Evolutionary conservation across 345 rosid genomes (phyloP).

Genomic region (Gossypium australe): DNA sequence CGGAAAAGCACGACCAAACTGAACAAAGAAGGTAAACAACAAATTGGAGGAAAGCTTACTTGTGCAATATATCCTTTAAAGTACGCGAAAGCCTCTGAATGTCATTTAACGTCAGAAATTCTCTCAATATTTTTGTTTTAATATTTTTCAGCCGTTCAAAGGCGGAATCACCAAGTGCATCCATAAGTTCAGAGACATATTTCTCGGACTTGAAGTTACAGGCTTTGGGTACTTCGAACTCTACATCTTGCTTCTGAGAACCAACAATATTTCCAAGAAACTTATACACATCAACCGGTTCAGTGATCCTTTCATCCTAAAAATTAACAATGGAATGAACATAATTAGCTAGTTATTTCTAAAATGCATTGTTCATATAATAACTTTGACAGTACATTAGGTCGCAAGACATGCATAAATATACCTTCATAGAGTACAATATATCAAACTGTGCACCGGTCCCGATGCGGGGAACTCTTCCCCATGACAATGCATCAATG

Average conservation of each 20-base stretch:
- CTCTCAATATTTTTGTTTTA: conserved; percentile 35
- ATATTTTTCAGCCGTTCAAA: conserved; percentile 28
- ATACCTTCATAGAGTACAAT: conserved; percentile 55
- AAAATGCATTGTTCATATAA: background rate
- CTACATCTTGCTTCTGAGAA: conserved; percentile 20
- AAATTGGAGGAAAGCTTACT: conserved; percentile 39
- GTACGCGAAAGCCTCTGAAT: conserved; percentile 41
- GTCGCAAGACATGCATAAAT: conserved; percentile 13
- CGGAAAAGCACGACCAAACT: background rate
- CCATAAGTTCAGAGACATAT: conserved; percentile 18
- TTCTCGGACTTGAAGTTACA: conserved; percentile 32
- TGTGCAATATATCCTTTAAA: conserved; percentile 49
- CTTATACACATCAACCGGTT: conserved; percentile 50
- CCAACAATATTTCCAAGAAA: conserved; percentile 37
- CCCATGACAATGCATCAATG: conserved; percentile 86
- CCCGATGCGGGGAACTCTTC: conserved; percentile 61
- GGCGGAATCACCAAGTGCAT: conserved; percentile 26
- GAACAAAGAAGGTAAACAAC: background rate
- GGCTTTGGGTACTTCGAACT: conserved; percentile 26
- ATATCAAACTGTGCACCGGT: conserved; percentile 77
- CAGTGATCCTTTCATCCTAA: conserved; percentile 44
- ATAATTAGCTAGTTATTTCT: conserved; percentile 30
- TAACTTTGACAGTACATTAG: background rate
- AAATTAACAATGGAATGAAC: background rate
- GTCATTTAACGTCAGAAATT: conserved; percentile 35